phyloP scores from a whole-genome alignment of 306 rosid genomes.

The Morella rubra region DNA sequence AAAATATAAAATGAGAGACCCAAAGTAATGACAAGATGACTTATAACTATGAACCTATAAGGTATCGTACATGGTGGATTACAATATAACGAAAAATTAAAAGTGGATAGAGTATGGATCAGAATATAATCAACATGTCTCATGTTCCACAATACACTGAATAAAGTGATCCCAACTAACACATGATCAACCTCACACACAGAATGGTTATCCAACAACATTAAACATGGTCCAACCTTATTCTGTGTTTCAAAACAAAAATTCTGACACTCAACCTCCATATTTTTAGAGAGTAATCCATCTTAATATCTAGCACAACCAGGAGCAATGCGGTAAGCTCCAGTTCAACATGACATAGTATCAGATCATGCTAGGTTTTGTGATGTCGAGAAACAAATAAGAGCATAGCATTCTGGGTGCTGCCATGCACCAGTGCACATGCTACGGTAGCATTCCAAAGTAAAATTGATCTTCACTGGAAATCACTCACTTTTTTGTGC shows the following conservation, averaged over 20 bases:
- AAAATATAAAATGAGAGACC: too few species aligned
- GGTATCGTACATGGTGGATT: too few species aligned
- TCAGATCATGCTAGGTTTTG: background rate
- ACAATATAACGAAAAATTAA: background rate
- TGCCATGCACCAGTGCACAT: background rate
- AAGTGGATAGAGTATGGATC: background rate
- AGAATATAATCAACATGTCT: background rate
- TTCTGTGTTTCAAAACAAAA: background rate
- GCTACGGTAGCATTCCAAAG: background rate
- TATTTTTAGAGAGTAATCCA: background rate
- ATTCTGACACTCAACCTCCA: background rate
- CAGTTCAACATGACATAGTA: background rate
- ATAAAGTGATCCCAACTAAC: background rate
- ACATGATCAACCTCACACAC: background rate
- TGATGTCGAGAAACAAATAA: background rate
- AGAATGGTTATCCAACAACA: background rate
- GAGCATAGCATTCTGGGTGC: background rate
- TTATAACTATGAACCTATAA: too few species aligned
- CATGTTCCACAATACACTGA: background rate
- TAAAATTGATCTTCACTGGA: background rate
- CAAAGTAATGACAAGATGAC: too few species aligned
- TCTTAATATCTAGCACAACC: background rate
- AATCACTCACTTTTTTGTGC: background rate
- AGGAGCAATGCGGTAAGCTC: background rate
- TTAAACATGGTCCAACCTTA: slow-evolving; percentile 1